phyloP scores from a whole-genome alignment of 2,329 filamentous ascomycete genomes.

The Exophiala dermatitidis region DNA sequence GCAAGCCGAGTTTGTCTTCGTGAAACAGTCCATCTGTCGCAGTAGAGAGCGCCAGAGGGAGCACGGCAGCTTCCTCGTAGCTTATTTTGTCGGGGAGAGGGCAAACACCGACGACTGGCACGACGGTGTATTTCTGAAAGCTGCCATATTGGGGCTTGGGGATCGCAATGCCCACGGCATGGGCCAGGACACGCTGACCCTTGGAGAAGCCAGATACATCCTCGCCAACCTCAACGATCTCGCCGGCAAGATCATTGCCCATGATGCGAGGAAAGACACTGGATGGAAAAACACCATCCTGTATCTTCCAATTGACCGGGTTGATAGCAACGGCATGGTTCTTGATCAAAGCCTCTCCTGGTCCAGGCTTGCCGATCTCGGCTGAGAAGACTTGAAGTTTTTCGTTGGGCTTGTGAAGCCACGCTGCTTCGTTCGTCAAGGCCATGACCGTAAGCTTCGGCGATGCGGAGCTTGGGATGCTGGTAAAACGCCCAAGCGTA shows the following conservation, averaged over 20 bases:
- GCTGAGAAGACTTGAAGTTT: slow-evolving; percentile 23
- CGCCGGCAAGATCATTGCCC: slow-evolving; percentile 29
- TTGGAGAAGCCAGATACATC: slow-evolving; percentile 26
- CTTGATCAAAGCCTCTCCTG: slow-evolving; percentile 25
- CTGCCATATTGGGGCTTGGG: slow-evolving; percentile 21
- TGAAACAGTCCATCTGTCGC: slow-evolving; percentile 30
- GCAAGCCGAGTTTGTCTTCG: slow-evolving; percentile 26
- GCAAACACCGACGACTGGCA: slow-evolving; percentile 22
- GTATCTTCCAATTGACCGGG: slow-evolving; percentile 33
- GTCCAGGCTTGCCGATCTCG: slow-evolving; percentile 15
- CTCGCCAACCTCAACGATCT: slow-evolving; percentile 29
- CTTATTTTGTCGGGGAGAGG: slow-evolving; percentile 29
- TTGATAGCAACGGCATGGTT: slow-evolving; percentile 29
- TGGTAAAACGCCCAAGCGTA: neutral
- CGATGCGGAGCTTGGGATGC: neutral
- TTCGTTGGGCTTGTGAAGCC: slow-evolving; percentile 17
- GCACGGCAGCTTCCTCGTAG: slow-evolving; percentile 30
- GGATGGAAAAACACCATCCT: slow-evolving; percentile 23
- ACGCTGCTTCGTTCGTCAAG: slow-evolving; percentile 15
- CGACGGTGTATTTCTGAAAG: slow-evolving; percentile 32
- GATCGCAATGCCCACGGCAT: slow-evolving; percentile 20
- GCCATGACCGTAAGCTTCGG: neutral
- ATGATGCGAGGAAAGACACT: slow-evolving; percentile 29
- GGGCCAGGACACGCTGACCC: slow-evolving; percentile 31
- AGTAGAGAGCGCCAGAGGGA: slow-evolving; percentile 32